These are phyloP conservation scores for Neurospora sublineolata DNA, from an alignment of 495 filamentous ascomycete genomes.

Conservation along the genomic window DNA sequence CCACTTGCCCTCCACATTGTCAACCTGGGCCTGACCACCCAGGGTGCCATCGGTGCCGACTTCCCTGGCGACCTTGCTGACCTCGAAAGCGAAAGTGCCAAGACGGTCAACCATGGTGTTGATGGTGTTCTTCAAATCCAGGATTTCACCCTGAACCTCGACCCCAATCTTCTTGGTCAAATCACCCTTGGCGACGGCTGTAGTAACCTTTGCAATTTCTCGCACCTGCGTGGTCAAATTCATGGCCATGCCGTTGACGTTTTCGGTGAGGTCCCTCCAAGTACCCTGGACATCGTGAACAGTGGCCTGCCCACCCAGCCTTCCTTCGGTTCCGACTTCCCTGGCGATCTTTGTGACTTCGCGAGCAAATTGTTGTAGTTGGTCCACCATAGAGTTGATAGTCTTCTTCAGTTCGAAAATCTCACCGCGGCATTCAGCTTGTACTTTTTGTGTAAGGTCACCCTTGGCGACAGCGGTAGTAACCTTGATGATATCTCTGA, in stretches of 20 bases:
- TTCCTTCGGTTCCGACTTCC: slow-evolving; percentile 93
- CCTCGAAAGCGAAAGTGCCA: slow-evolving; percentile 93
- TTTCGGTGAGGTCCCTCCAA: slow-evolving; percentile 94
- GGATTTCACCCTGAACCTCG: slow-evolving; percentile 91
- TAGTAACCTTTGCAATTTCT: slow-evolving; percentile 96
- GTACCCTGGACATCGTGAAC: slow-evolving; percentile 97
- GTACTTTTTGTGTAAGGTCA: slow-evolving; percentile 93
- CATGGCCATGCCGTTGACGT: slow-evolving; percentile 98
- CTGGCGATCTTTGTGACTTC: slow-evolving; percentile 97
- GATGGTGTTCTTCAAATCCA: slow-evolving; percentile 92
- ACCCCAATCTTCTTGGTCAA: slow-evolving; percentile 92
- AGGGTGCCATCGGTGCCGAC: slow-evolving; percentile 96
- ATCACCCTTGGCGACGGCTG: slow-evolving; percentile 89
- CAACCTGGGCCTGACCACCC: slow-evolving; percentile 90
- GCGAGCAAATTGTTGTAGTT: slow-evolving; percentile 89
- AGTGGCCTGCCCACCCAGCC: slow-evolving; percentile 88
- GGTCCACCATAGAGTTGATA: slow-evolving; percentile 99
- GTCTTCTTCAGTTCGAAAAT: slow-evolving; percentile 92
- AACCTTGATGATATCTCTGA: slow-evolving; percentile 94
- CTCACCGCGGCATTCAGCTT: slow-evolving; percentile 93
- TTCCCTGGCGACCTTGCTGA: slow-evolving; percentile 96
- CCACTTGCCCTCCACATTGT: slow-evolving; percentile 98
- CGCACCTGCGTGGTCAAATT: slow-evolving; percentile 96
- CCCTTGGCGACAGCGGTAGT: slow-evolving; percentile 96
- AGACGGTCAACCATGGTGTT: slow-evolving; percentile 98